phyloP scores from a whole-genome alignment of 495 filamentous ascomycete species.

The Friedmanniomyces simplex region DNA sequence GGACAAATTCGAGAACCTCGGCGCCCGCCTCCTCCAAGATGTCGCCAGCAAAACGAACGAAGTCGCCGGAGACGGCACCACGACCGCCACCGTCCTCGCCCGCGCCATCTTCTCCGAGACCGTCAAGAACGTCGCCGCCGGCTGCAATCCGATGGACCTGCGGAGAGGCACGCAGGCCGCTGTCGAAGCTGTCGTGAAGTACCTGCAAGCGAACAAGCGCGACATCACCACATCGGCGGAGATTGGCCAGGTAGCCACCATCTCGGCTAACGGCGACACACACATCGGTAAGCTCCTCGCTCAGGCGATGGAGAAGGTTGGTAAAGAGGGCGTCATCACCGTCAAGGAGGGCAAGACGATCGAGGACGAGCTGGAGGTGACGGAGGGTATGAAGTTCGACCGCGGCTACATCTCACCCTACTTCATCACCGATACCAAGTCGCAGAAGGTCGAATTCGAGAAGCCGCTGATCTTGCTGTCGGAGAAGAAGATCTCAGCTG shows the following conservation, averaged over 20 bases:
- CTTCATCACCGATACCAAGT: constrained; percentile 99
- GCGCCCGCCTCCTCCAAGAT: constrained; percentile 90
- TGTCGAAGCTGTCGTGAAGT: constrained; percentile 87
- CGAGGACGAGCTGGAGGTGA: constrained; percentile 95
- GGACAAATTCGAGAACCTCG: constrained; percentile 99
- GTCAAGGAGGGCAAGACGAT: constrained; percentile 99
- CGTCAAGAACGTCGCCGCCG: constrained; percentile 98
- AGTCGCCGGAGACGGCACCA: constrained; percentile 95
- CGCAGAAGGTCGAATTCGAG: constrained; percentile 98
- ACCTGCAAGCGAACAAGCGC: constrained; percentile 84
- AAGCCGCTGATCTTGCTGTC: constrained; percentile 96
- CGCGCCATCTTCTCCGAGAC: constrained; percentile 99
- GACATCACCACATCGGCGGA: constrained; percentile 96
- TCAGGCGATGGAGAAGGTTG: constrained; percentile 98
- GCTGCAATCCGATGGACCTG: constrained; percentile 99
- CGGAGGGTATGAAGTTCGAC: constrained; percentile 99
- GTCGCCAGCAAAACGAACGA: constrained; percentile 99
- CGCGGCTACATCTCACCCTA: constrained; percentile 96
- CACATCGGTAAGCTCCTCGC: constrained; percentile 95
- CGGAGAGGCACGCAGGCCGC: constrained; percentile 93
- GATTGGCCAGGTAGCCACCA: constrained; percentile 96
- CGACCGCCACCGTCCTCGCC: constrained; percentile 91
- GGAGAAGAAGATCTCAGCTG: constrained; percentile 99
- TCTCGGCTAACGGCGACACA: constrained; percentile 90
- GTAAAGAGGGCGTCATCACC: constrained; percentile 99